Base-by-base conservation (phyloP, 331 rosid species). In the Dryas integrifolia region DNA sequence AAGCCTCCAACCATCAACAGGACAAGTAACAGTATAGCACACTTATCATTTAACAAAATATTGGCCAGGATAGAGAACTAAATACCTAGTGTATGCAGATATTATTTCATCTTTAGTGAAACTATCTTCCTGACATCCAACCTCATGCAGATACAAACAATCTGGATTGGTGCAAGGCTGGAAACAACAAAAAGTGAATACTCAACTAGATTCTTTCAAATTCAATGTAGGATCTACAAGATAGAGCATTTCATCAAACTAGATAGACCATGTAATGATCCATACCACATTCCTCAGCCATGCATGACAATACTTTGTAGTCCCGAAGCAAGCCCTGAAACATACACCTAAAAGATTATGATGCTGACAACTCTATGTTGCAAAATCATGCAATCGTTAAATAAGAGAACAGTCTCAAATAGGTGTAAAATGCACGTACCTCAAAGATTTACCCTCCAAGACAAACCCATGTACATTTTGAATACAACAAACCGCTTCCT, bases 101-200 rank as follows among this genome's bases (percentile, higher is more conserved):
- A 93, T 87, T 68, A 90, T 84, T 85, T 93, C 98, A 83, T 93
- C 98, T 88, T 93, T 93, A 16, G 97, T 85, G 79, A 93, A 90
- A 86, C 98, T 93, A 80, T 89, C 96, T 70, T 90, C 92, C 71
- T 87, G 94, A 71, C 92, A 89, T 77, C 98, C 97, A 85, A 87
- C 73, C 86, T 91, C 98, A 16, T 89, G 96, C 86, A 93, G 85
- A 82, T 91, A 93, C 76, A 96, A 76, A 83, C 99, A 96, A 87
- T 96, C 99, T 3, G 96, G 96, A 81, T 96, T 96, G 86, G 84
- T 87, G 94, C 98, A 96, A 76, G 98, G 98, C 99, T 96, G 97
- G 58, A 75, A 77, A 80, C 10, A 73, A 64, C 21, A 76, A 50
- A 73, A 41, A 58, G 73, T 57, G 40, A 12, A 38, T 60, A 39